Evolutionary conservation across 352 stramenopile genomes (phyloP), one percentile per base, ranked within the genome.

Genomic region (Globisporangium middletonii): DNA sequence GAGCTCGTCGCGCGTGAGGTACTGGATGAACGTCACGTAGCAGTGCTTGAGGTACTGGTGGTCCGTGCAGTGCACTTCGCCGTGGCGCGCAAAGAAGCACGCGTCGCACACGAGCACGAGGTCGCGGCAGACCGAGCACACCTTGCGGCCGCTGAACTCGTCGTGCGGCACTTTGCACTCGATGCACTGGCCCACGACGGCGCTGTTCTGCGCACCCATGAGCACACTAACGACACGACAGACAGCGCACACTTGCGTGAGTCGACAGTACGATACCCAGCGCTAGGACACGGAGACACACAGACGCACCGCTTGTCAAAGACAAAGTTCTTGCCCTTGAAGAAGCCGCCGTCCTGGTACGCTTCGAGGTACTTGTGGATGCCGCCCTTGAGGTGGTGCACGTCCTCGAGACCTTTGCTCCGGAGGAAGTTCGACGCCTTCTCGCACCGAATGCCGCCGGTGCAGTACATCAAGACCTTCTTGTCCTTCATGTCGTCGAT

Each of bases 381-480:
- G 52, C 80, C 80, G 12, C 78, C 80, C 57, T 90, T 82, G 37
- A 90, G 69, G 42, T 88, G 72, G 46, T 88, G 72, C 35, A 89
- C 67, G 19, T 84, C 75, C 56, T 86, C 60, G 0, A 80, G 60
- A 5, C 73, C 71, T 37, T 81, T 79, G 52, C 63, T 85, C 19
- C 74, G 76, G 57, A 89, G 47, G 13, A 88, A 91, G 49, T 86
- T 83, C 33, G 73, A 82, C 19, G 76, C 79, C 55, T 91, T 91
- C 63, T 91, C 81, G 55, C 78, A 91, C 4, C 78, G 76, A 49
- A 91, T 89, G 30, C 78, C 81, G 23, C 81, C 81, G 1, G 81
- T 91, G 67, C 81, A 91, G 57, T 91, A 91, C 72, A 89, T 89
- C 16, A 91, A 64, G 46, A 88, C 76, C 43, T 86, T 88, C 54